These are phyloP conservation scores for Myochromella boudieri DNA, from an alignment of 768 basidiomycete genomes.

Conservation along the genomic window DNA sequence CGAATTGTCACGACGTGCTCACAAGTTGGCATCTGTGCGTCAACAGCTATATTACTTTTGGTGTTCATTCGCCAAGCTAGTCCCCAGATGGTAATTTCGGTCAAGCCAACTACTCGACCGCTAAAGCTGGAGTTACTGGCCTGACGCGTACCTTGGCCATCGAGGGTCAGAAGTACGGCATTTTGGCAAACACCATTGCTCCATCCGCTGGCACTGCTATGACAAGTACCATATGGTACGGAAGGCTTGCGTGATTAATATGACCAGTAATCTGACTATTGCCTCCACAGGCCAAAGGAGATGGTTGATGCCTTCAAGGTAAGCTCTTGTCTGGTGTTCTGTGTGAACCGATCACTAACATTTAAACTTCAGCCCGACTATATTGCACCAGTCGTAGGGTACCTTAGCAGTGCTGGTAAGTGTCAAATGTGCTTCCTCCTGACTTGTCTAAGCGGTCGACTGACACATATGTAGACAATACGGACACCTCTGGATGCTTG, in stretches of 20 bases:
- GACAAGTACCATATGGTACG: slow-evolving; percentile 80
- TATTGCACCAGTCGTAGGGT: slow-evolving; percentile 91
- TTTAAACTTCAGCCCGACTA: slow-evolving; percentile 67
- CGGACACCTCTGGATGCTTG: slow-evolving; percentile 66
- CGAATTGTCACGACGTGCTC: slow-evolving; percentile 95
- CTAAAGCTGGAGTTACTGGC: slow-evolving; percentile 90
- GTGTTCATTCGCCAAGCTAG: too few relatives aligned
- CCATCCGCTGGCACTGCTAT: slow-evolving; percentile 90
- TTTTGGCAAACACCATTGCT: slow-evolving; percentile 85
- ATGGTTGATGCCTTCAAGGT: slow-evolving; percentile 91
- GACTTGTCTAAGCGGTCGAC: neutral
- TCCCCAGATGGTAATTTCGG: slow-evolving; percentile 90
- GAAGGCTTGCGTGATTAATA: slow-evolving; percentile 7
- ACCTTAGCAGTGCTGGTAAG: slow-evolving; percentile 72
- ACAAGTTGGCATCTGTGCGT: slow-evolving; percentile 88
- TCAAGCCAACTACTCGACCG: slow-evolving; percentile 93
- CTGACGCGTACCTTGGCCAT: slow-evolving; percentile 87
- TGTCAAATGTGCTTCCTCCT: neutral
- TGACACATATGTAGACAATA: slow-evolving; percentile 51
- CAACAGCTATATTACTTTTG: too few relatives aligned
- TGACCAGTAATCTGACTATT: neutral
- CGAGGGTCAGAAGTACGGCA: slow-evolving; percentile 90
- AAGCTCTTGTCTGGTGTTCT: slow-evolving; percentile 1
- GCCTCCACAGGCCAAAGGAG: slow-evolving; percentile 61
- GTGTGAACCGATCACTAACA: neutral